Evolutionary conservation across 768 basidiomycete species (phyloP).

Genomic region (Tylopilus balloui): DNA sequence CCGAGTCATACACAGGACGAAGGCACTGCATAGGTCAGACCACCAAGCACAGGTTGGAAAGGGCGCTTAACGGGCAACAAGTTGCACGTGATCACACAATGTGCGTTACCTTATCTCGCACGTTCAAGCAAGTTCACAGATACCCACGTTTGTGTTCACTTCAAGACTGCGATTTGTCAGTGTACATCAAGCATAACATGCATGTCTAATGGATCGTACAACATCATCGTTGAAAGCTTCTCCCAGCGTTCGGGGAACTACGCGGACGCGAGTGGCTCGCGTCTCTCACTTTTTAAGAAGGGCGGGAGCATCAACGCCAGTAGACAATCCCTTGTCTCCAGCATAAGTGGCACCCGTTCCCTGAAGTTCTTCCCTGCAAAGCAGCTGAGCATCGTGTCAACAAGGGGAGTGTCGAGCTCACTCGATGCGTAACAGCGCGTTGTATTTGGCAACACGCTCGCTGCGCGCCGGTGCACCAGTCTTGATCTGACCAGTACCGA

Average conservation of each 20-base stretch:
- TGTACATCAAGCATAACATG: conserved; percentile 21
- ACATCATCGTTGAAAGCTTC: conserved; percentile 7
- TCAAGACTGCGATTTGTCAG: conserved; percentile 21
- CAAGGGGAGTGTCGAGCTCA: conserved; percentile 36
- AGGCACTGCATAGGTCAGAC: conserved; percentile 20
- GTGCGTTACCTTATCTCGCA: conserved; percentile 23
- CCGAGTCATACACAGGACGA: conserved; percentile 16
- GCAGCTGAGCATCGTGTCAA: not conserved
- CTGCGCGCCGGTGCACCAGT: conserved; percentile 94
- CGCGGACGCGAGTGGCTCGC: conserved; percentile 1
- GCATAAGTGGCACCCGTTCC: conserved; percentile 66
- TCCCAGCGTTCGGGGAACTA: conserved; percentile 4
- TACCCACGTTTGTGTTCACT: conserved; percentile 14
- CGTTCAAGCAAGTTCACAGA: conserved; percentile 4
- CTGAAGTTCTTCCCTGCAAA: conserved; percentile 65
- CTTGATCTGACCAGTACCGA: conserved; percentile 94
- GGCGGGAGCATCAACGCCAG: conserved; percentile 68
- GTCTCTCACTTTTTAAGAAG: conserved; percentile 57
- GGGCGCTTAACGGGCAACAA: conserved; percentile 16
- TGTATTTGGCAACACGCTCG: conserved; percentile 97
- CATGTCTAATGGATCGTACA: conserved; percentile 30
- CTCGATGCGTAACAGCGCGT: conserved; percentile 86
- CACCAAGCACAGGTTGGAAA: conserved; percentile 3
- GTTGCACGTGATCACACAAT: conserved; percentile 20
- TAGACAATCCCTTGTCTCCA: conserved; percentile 74